Evolutionary conservation across 257 asterid genomes (phyloP), one percentile per base, ranked within the genome.

Genomic region (Scutellaria galericulata): DNA sequence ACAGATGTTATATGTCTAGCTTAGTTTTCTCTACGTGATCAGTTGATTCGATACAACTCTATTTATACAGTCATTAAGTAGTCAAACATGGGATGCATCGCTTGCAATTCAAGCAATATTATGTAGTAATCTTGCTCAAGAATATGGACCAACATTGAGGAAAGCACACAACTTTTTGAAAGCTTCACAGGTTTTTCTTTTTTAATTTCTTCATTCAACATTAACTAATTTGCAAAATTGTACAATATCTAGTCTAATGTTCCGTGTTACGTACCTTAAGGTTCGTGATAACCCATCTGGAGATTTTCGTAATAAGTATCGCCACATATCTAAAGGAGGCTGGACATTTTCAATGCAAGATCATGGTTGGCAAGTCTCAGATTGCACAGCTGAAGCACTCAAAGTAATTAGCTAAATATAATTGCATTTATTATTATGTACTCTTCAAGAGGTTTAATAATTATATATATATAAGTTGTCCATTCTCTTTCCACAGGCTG

Each of bases 311-410:
- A 58, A 64, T 27, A 85, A 79, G 93, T 85, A 83, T 18, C 83
- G 93, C 5, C 90, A 87, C 74, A 70, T 53, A 3, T 77, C 81
- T 42, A 87, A 83, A 81, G 93, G 93, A 4, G 35, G 74, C 0
- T 87, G 93, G 90, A 79, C 93, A 20, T 87, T 87, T 57, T 71
- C 88, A 2, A 79, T 71, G 52, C 90, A 78, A 75, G 93, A 87
- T 71, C 90, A 87, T 59, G 90, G 93, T 13, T 82, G 87, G 90
- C 87, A 83, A 75, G 87, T 82, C 55, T 83, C 89, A 1, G 93
- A 87, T 12, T 83, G 90, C 75, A 85, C 90, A 5, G 70, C 83
- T 7, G 93, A 85, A 67, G 93, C 87, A 15, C 77, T 87, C 13
- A 85, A 82, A 73, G 90, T 82, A 41, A n/a, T 18, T 18, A 18